A percentile compares a stretch with the other conserved stretches of the same genome.
Evolutionary conservation across 2,329 filamentous ascomycete species (phyloP).

Genomic region (Huntiella bhutanensis): DNA sequence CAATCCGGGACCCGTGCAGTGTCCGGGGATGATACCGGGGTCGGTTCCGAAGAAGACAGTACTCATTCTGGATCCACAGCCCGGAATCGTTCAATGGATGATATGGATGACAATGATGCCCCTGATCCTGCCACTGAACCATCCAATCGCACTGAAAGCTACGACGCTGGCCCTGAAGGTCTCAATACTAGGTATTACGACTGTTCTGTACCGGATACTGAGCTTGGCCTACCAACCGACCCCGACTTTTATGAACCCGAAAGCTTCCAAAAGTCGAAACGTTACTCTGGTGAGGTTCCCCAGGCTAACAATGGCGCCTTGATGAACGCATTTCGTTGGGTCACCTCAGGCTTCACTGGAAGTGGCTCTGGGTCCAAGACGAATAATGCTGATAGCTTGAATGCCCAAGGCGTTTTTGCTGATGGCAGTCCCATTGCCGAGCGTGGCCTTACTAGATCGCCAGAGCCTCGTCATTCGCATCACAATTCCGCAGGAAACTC

Average conservation of each 20-base stretch:
- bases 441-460: constrained; percentile 10
- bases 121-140: not conserved
- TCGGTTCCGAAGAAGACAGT: not conserved
- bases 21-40: not conserved
- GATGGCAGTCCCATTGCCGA: constrained; percentile 1
- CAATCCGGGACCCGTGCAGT: too few species aligned
- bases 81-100: not conserved
- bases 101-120: not conserved
- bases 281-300: not conserved
- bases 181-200: constrained; percentile 11
- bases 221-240: constrained; percentile 9
- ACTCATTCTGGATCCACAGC: not conserved
- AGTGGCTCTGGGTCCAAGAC: constrained; percentile 2
- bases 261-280: constrained; percentile 3
- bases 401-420: too few species aligned
- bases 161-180: constrained; percentile 1
- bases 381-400: not conserved
- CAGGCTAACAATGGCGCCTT: constrained; percentile 3
- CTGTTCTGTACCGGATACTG: constrained; percentile 9
- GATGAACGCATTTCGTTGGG: constrained; percentile 4
- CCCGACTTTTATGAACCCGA: constrained; percentile 4
- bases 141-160: constrained; percentile 4
- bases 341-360: constrained; percentile 5
- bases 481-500: constrained; percentile 8
- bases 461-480: constrained; percentile 15